Conservation (phyloP, 2,329 filamentous ascomycete genomes). For the Aplosporella prunicola region DNA sequence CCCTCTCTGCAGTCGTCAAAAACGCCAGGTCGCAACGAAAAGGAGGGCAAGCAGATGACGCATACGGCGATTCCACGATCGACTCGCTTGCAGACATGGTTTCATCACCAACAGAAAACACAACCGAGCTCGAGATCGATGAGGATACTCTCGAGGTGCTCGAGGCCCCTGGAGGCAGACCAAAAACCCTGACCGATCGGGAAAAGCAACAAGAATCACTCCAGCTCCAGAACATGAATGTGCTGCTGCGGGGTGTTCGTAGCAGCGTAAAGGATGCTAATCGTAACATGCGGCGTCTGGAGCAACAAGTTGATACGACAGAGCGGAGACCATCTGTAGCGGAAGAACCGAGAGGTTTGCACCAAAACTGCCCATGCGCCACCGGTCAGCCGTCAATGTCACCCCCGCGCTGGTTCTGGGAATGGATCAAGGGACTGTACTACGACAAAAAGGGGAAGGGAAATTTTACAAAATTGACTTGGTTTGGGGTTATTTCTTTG, state of each 20-base stretch:
- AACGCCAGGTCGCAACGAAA: constrained; percentile 22
- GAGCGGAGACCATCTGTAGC: neutral
- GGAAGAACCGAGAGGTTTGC: no score
- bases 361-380: neutral
- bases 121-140: constrained; percentile 7
- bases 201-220: constrained; percentile 33
- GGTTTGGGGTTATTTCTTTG: constrained; percentile 9
- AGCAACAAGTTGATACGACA: constrained; percentile 29
- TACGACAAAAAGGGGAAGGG: constrained; percentile 14
- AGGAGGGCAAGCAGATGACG: constrained; percentile 18
- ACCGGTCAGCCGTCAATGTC: neutral
- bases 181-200: constrained; percentile 32
- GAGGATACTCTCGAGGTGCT: constrained; percentile 21
- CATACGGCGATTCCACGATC: constrained; percentile 38
- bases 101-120: constrained; percentile 16
- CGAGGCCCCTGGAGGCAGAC: constrained; percentile 18
- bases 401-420: constrained; percentile 12
- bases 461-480: constrained; percentile 1
- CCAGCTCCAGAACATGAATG: constrained; percentile 34
- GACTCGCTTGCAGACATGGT: constrained; percentile 39
- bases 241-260: constrained; percentile 29
- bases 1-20: constrained; percentile 32
- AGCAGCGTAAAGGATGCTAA: constrained; percentile 36
- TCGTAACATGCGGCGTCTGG: constrained; percentile 33
- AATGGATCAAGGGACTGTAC: constrained; percentile 20